Evolutionary conservation across 2,329 filamentous ascomycete species (phyloP), one percentile per base, ranked within the genome.

Genomic region (Leptosphaerulina australis): DNA sequence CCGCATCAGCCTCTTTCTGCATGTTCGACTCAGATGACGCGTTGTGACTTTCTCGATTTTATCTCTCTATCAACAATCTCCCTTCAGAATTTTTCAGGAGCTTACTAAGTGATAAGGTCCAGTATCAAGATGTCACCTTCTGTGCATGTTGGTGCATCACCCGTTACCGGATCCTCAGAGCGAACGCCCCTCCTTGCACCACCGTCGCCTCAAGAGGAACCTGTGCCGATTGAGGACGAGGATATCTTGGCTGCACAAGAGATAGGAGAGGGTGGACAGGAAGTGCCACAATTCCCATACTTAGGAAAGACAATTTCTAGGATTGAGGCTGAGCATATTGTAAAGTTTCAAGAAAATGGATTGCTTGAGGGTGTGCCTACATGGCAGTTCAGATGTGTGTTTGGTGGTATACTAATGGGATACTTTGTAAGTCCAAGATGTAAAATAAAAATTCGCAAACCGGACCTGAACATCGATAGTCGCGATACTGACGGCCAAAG

Each of bases 321-420:
- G n/a, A 28, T 54, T 7, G 61, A 67, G 28, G 45, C 59, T 2
- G 62, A 67, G 29, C 56, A 58, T 17, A 41, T 58, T 21, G 62
- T 56, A 2, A 55, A 46, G 18, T 69, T 71, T 45, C 60, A 68
- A 36, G 54, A 67, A 22, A 64, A 72, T 53, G 64, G 64, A 6
- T 62, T 70, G 22, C 58, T 73, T 10, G 64, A 62, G 25, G 71
- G 71, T 0, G 56, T 73, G 11, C 66, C 65, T 9, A 62, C 58
- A 30, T 67, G 63, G 31, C 63, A 53, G 24, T 75, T 75, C 35
- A 60, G 70, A 60, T 66, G 64, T 34, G 67, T 74, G 9, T 74
- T 73, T 57, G 68, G 66, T 5, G 70, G 71, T 4, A 68, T 75
- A 7, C 11, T 73, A 18, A 35, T 71, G 40, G 63, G 65, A 4